These are phyloP conservation scores for Colletotrichum incanum DNA, from an alignment of 2,329 filamentous ascomycete species.

Conservation along the genomic window DNA sequence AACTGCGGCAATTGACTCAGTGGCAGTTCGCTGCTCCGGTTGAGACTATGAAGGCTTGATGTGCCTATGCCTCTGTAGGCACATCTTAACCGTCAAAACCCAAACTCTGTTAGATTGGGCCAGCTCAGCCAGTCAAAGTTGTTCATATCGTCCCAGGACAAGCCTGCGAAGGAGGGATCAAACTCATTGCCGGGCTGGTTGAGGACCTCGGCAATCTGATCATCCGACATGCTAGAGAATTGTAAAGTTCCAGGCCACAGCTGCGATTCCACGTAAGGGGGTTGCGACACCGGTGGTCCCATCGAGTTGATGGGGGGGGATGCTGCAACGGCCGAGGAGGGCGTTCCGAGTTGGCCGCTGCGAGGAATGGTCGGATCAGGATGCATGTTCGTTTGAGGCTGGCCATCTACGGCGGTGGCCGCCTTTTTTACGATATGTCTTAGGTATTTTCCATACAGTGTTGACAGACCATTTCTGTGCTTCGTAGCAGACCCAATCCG, in stretches of 20 bases:
- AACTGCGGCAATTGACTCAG: constrained; percentile 54
- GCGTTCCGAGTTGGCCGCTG: constrained; percentile 30
- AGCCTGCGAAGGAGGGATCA: constrained; percentile 67
- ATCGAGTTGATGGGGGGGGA: constrained; percentile 38
- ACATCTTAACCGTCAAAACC: constrained; percentile 43
- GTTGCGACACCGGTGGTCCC: constrained; percentile 45
- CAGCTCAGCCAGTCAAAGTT: constrained; percentile 72
- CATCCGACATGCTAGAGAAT: constrained; percentile 79
- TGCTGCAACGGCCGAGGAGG: constrained; percentile 23
- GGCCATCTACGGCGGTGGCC: constrained; percentile 44
- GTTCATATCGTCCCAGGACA: constrained; percentile 73
- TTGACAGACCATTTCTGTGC: constrained; percentile 78
- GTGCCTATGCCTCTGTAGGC: constrained; percentile 18
- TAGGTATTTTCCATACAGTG: constrained; percentile 63
- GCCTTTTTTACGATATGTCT: constrained; percentile 61
- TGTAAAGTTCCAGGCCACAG: constrained; percentile 69
- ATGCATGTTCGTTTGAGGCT: constrained; percentile 26
- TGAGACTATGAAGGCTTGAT: constrained; percentile 38
- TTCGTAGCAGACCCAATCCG: constrained; percentile 76
- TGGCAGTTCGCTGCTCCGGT: constrained; percentile 36
- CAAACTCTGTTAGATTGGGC: constrained; percentile 61
- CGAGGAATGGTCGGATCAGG: constrained; percentile 10
- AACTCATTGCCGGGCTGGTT: constrained; percentile 75
- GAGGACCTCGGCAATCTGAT: constrained; percentile 77
- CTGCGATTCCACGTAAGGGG: constrained; percentile 49